Percentiles rank a stretch among this genome's conserved stretches.
Conservation (phyloP, 306 rosid genomes). For the Leucaena leucocephala region DNA sequence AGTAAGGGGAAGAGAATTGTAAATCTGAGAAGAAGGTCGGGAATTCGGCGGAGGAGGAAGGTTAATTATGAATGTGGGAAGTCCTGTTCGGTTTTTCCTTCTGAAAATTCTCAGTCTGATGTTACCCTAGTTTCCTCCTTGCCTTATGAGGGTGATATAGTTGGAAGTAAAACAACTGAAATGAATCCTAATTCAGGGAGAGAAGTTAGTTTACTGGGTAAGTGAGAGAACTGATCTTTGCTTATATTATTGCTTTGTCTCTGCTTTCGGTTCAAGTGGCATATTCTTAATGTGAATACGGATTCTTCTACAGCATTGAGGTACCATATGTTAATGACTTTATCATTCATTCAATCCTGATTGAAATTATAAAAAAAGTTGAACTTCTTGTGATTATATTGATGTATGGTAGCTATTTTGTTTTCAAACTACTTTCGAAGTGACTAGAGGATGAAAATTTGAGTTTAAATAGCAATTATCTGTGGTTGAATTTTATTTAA, state of each 20-base stretch:
- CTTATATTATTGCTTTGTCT: slow-evolving; percentile 8
- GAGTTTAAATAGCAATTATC: neutral
- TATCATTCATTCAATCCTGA: slow-evolving; percentile 2
- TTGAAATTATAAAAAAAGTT: neutral
- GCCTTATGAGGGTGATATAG: slow-evolving; percentile 25
- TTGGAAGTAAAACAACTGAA: slow-evolving; percentile 30
- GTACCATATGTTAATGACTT: neutral
- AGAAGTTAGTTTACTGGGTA: slow-evolving; percentile 35
- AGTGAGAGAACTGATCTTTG: slow-evolving; percentile 33
- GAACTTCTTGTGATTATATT: slow-evolving; percentile 20
- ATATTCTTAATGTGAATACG: slow-evolving; percentile 15
- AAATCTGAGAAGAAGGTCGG: slow-evolving; percentile 59
- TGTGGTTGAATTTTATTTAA: slow-evolving; percentile 23
- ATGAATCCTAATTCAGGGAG: slow-evolving; percentile 35
- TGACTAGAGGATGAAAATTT: slow-evolving; percentile 1
- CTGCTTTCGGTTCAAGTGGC: slow-evolving; percentile 17
- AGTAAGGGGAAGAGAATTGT: slow-evolving; percentile 62
- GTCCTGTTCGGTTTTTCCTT: slow-evolving; percentile 32
- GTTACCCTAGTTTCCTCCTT: slow-evolving; percentile 25
- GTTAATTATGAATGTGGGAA: slow-evolving; percentile 47
- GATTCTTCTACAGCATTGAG: neutral
- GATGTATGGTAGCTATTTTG: slow-evolving; percentile 4
- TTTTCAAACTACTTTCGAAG: neutral
- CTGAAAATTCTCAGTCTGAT: slow-evolving; percentile 34
- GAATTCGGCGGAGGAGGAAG: slow-evolving; percentile 60